Percentiles rank a stretch among this genome's conserved stretches.
Evolutionary conservation across 805 yeast genomes (phyloP).

Genomic region (Wickerhamiella sorbophila): DNA sequence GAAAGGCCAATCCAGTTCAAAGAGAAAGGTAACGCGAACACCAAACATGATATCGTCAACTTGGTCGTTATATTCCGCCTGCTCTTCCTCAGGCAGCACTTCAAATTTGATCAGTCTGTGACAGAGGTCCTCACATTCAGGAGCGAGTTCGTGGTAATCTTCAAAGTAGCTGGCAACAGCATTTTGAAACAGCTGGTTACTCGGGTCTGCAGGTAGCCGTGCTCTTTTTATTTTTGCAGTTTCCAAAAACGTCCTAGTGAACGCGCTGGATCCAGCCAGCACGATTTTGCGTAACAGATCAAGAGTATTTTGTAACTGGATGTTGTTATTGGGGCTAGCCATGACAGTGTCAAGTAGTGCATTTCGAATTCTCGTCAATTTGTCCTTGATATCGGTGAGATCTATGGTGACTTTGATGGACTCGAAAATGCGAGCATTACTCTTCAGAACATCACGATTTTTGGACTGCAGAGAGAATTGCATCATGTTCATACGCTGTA

Average conservation of each 20-base stretch:
- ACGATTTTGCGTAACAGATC: conserved; percentile 10
- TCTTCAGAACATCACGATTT: background rate
- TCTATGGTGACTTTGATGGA: background rate
- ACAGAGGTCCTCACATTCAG: conserved; percentile 3
- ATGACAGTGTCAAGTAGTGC: background rate
- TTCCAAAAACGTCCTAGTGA: conserved; percentile 4
- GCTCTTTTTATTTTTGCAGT: no score
- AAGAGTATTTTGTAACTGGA: conserved; percentile 7
- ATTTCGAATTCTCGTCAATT: background rate
- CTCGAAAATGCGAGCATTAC: background rate
- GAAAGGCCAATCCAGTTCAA: conserved; percentile 16
- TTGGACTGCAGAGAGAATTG: background rate
- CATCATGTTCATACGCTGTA: conserved; percentile 8
- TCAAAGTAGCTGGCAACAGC: conserved; percentile 8
- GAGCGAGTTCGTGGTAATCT: conserved; percentile 4
- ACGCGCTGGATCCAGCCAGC: conserved; percentile 12
- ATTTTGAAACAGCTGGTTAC: conserved; percentile 1
- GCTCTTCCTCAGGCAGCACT: conserved; percentile 2
- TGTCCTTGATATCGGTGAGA: background rate
- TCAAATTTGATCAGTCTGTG: background rate
- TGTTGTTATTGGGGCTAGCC: background rate
- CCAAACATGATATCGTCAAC: conserved; percentile 15
- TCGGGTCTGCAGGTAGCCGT: no score
- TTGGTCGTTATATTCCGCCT: conserved; percentile 2
- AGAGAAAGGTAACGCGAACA: conserved; percentile 6